Conservation (phyloP, 2,329 filamentous ascomycete genomes). For the Orbilia javanica region DNA sequence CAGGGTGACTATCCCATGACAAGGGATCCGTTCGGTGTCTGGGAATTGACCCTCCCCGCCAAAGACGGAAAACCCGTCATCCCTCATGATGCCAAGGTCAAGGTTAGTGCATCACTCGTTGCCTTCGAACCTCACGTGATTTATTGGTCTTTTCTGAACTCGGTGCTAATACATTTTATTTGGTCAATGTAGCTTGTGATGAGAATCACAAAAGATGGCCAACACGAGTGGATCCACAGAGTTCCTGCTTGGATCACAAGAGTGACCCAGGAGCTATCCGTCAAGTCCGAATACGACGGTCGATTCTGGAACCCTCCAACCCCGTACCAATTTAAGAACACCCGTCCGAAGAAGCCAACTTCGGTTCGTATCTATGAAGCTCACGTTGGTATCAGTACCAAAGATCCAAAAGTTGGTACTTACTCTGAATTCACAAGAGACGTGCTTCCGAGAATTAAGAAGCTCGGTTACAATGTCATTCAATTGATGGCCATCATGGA, state of each 20-base stretch:
- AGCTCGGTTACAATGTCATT: slow-evolving; percentile 94
- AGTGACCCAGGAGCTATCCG: slow-evolving; percentile 89
- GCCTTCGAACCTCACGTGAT: neutral
- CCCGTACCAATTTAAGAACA: slow-evolving; percentile 85
- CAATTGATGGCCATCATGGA: slow-evolving; percentile 99
- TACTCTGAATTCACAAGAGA: slow-evolving; percentile 97
- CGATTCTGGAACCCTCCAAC: slow-evolving; percentile 95
- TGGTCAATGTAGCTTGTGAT: slow-evolving; percentile 77
- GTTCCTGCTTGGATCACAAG: slow-evolving; percentile 97
- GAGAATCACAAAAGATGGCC: slow-evolving; percentile 76
- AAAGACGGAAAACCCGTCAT: slow-evolving; percentile 82
- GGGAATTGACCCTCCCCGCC: slow-evolving; percentile 82
- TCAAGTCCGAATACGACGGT: slow-evolving; percentile 93
- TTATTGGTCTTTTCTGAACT: neutral
- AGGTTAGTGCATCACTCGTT: slow-evolving; percentile 73
- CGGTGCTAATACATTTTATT: neutral
- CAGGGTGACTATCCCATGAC: slow-evolving; percentile 86
- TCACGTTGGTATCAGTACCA: slow-evolving; percentile 97
- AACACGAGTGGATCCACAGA: slow-evolving; percentile 79
- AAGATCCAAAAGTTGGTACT: slow-evolving; percentile 86
- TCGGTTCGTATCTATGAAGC: slow-evolving; percentile 97
- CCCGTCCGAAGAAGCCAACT: slow-evolving; percentile 82
- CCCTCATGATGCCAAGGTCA: slow-evolving; percentile 93
- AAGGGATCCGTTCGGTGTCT: slow-evolving; percentile 86
- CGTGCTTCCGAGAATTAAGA: slow-evolving; percentile 90